Base-by-base conservation (phyloP, 2,329 filamentous ascomycete species). In the Furcasterigmium sp. region DNA sequence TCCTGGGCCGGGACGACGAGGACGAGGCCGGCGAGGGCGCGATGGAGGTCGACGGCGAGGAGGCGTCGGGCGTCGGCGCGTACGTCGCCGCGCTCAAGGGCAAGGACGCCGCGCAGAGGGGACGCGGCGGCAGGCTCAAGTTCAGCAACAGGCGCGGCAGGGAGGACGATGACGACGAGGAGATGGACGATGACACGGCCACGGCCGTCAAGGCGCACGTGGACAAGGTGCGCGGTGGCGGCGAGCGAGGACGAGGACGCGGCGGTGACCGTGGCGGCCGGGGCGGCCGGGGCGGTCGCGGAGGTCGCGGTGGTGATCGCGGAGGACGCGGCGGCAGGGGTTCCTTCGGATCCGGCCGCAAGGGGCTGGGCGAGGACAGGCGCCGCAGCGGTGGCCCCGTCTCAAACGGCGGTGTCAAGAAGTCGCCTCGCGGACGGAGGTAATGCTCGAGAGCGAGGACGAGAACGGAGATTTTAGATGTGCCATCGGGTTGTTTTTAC, bases 1-100 rank as follows among this genome's bases (percentile, higher is more conserved):
- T 94, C 51, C 73, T 94, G 42, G 84, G 82, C 53, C 72, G 75
- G 53, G 75, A 76, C 39, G 64, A 64, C 37, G 69, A 75, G 35
- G 70, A 69, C 11, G 71, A 70, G 37, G n/a, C n/a, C n/a, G n/a
- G n/a, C n/a, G 71, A 69, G 45, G 71, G 73, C 18, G 77, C 76
- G 53, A 85, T 84, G 76, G 76, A 78, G 25, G 65, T 87, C 54
- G 84, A 90, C 39, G 70, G 77, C 17, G 68, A 59, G 18, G 65
- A 63, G 21, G 68, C 68, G 44, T 75, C 70, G 17, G 82, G 82
- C 11, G 79, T 87, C 5, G 76, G 76, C 46, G 84, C 84, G 18
- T 87, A 87, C 58, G 80, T 87, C 32, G 79, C 80, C 13, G 84
- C 84, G 17, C 73, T 87, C 51, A 79, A 80, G 59, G 78, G 83